Evolutionary conservation across 257 asterid genomes (phyloP).

Genomic region (Eucommia ulmoides): DNA sequence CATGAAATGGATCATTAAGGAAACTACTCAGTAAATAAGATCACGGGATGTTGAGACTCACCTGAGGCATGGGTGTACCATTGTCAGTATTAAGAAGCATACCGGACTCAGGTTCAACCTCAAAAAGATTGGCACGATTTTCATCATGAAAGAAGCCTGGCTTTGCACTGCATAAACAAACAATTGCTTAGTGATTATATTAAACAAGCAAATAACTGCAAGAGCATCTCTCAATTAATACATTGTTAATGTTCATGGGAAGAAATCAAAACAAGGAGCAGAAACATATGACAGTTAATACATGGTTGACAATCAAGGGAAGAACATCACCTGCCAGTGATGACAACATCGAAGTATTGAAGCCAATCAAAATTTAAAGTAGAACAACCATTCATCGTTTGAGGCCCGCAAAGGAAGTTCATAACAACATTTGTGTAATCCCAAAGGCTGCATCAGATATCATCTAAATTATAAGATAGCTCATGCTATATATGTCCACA

Average conservation of each 20-base stretch:
- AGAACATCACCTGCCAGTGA: constrained; percentile 79
- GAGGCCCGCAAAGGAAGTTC: constrained; percentile 74
- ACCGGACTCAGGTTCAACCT: constrained; percentile 79
- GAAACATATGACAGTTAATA: too few species aligned
- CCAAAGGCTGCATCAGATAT: constrained; percentile 88
- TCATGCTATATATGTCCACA: too few species aligned
- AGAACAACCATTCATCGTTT: constrained; percentile 31
- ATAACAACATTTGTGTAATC: constrained; percentile 87
- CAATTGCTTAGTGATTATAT: background rate
- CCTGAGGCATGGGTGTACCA: constrained; percentile 97
- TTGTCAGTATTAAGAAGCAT: constrained; percentile 90
- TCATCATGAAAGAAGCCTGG: constrained; percentile 94
- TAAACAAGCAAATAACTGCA: background rate
- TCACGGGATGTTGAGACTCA: constrained; percentile 20
- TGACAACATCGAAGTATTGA: constrained; percentile 66
- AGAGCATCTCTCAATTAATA: too few species aligned
- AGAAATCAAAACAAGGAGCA: too few species aligned
- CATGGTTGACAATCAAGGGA: too few species aligned
- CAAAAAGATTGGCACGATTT: constrained; percentile 71
- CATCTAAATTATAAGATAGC: constrained; percentile 5
- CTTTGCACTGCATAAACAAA: constrained; percentile 57
- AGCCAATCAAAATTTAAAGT: constrained; percentile 72
- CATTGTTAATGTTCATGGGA: too few species aligned
- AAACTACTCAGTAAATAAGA: constrained; percentile 2
- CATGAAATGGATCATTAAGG: background rate